Conservation (phyloP, 2,329 filamentous ascomycete species). For the Fusarium irregulare region DNA sequence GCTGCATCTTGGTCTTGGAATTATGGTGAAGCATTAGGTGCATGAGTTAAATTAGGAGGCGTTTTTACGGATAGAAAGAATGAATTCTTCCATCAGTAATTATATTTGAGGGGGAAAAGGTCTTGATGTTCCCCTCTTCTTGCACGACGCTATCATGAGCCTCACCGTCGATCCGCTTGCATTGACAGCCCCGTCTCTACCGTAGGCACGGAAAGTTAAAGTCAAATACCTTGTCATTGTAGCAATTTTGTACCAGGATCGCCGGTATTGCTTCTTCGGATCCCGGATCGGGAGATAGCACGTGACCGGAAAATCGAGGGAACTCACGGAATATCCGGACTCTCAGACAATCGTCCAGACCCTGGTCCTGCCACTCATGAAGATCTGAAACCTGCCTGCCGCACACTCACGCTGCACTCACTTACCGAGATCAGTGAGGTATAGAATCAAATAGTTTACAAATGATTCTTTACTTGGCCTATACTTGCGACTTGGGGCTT, state of each 20-base stretch:
- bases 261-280: not conserved
- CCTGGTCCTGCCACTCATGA: too few species aligned
- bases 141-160: not conserved
- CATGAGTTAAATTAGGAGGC: not conserved
- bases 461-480: too few species aligned
- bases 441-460: too few species aligned
- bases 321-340: not conserved
- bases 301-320: not conserved
- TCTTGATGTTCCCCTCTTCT: not conserved
- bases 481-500: not conserved
- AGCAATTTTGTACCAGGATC: not conserved
- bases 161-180: not conserved
- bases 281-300: fast-evolving
- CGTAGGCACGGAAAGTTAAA: not conserved
- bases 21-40: not conserved
- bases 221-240: not conserved
- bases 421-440: not conserved
- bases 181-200: not conserved
- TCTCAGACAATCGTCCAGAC: not conserved
- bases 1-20: not conserved
- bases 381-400: not conserved
- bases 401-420: not conserved
- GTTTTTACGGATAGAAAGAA: not conserved
- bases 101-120: not conserved
- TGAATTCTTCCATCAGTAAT: not conserved